These are phyloP conservation scores for Cupressus sempervirens DNA, from an alignment of 75 land plant genomes.

Conservation along the genomic window DNA sequence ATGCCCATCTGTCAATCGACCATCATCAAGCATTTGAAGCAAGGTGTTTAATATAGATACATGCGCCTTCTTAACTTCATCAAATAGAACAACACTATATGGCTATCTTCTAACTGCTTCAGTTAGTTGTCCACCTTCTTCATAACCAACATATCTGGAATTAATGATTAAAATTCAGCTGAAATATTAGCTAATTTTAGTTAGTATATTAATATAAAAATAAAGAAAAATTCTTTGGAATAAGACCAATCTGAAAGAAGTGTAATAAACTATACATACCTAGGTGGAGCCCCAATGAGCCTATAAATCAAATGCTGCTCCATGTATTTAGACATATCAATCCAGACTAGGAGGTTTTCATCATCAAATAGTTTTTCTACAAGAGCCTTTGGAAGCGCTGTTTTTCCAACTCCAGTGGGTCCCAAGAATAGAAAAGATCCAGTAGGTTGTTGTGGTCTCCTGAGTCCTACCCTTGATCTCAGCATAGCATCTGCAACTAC, in stretches of 20 bases:
- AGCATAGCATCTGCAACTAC: constrained; percentile 94
- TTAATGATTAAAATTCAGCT: background rate
- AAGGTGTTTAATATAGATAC: constrained; percentile 85
- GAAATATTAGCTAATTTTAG: background rate
- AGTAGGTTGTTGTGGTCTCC: constrained; percentile 86
- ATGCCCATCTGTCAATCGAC: constrained; percentile 95
- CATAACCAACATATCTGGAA: constrained; percentile 92
- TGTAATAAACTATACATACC: constrained; percentile 40
- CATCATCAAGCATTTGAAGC: constrained; percentile 93
- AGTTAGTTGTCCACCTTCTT: constrained; percentile 94
- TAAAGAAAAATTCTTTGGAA: background rate
- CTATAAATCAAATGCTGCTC: constrained; percentile 88
- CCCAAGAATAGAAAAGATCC: constrained; percentile 97
- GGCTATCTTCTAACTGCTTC: constrained; percentile 94
- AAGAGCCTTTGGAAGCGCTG: constrained; percentile 95
- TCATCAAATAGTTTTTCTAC: constrained; percentile 83
- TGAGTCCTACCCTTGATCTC: constrained; percentile 87
- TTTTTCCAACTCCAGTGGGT: constrained; percentile 98
- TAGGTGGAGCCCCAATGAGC: constrained; percentile 90
- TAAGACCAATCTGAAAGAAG: background rate
- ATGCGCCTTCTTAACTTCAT: constrained; percentile 98
- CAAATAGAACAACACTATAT: constrained; percentile 91
- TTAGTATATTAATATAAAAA: background rate
- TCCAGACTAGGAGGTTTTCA: constrained; percentile 68
- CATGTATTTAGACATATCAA: constrained; percentile 97